Percentiles rank a stretch among this genome's conserved stretches.
Conservation (phyloP, 1,284 basidiomycete genomes). For the Fomes fomentarius region DNA sequence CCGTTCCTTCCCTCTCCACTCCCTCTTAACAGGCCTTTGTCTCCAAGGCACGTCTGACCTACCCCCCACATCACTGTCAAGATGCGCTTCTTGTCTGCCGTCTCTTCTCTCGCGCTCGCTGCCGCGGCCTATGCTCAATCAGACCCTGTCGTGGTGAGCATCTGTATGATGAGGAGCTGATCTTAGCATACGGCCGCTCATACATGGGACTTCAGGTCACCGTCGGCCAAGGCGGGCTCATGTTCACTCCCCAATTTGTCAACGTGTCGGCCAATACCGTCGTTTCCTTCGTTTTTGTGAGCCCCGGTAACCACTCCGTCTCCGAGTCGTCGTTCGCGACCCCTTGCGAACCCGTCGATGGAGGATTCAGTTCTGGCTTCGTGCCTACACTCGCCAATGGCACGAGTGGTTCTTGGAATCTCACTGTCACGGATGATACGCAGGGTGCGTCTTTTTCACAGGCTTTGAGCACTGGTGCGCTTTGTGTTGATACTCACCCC, state of each 20-base stretch:
- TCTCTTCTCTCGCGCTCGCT: constrained; percentile 25
- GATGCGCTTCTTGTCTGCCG: constrained; percentile 22
- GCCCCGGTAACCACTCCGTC: constrained; percentile 57
- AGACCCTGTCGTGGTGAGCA: constrained; percentile 15
- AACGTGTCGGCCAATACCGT: constrained; percentile 47
- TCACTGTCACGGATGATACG: constrained; percentile 20
- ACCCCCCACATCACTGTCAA: no score
- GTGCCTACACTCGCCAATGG: constrained; percentile 30
- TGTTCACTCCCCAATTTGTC: constrained; percentile 47
- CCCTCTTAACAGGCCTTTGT: no score
- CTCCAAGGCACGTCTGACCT: no score
- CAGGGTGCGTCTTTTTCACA: no score
- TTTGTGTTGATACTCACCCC: no score
- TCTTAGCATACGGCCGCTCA: neutral
- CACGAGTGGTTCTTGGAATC: constrained; percentile 41
- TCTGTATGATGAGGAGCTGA: neutral
- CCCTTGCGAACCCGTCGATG: constrained; percentile 46
- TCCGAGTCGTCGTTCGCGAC: constrained; percentile 51
- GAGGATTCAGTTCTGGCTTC: constrained; percentile 56
- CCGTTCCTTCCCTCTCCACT: no score
- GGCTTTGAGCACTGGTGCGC: no score
- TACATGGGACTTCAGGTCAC: constrained; percentile 23
- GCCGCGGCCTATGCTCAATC: constrained; percentile 27
- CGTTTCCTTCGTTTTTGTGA: constrained; percentile 50
- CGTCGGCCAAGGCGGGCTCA: constrained; percentile 42